Conservation (phyloP, 768 basidiomycete genomes). For the Phanerochaete carnosa region DNA sequence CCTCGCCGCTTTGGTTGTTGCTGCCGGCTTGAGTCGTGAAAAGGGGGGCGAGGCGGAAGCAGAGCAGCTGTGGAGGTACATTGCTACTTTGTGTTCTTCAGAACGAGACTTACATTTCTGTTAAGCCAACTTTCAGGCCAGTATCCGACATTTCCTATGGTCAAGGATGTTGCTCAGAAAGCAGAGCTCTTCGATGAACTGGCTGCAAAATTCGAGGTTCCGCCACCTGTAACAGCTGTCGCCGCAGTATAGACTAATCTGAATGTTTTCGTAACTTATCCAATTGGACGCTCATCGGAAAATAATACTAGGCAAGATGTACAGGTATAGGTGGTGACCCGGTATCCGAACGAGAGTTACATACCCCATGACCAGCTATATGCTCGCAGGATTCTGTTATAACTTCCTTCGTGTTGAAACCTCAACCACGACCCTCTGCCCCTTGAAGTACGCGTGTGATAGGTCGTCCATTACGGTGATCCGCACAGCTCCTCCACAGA, state of each 20-base stretch:
- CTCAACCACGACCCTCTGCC: constrained; percentile 14
- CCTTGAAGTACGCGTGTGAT: constrained; percentile 18
- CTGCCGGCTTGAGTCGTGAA: constrained; percentile 49
- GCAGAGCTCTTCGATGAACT: constrained; percentile 60
- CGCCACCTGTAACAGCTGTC: constrained; percentile 39
- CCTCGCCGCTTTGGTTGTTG: constrained; percentile 64
- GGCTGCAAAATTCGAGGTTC: constrained; percentile 58
- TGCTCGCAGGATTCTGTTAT: neutral
- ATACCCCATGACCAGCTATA: neutral
- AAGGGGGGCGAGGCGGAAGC: constrained; percentile 65
- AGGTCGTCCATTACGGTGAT: constrained; percentile 12
- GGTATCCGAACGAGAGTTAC: no score
- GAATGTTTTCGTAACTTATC: neutral
- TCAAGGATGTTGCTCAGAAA: constrained; percentile 58
- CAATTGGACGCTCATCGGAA: neutral
- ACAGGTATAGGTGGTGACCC: neutral
- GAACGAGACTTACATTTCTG: neutral
- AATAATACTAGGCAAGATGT: neutral
- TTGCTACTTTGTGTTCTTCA: constrained; percentile 15
- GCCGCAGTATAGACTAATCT: neutral
- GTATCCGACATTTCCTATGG: constrained; percentile 68
- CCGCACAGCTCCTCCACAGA: constrained; percentile 16
- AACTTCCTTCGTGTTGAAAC: constrained; percentile 3
- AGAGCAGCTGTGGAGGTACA: constrained; percentile 70
- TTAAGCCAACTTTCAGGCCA: constrained; percentile 42